Conservation (phyloP, 768 basidiomycete species). For the Tylopilus plumbeoviolaceoides region DNA sequence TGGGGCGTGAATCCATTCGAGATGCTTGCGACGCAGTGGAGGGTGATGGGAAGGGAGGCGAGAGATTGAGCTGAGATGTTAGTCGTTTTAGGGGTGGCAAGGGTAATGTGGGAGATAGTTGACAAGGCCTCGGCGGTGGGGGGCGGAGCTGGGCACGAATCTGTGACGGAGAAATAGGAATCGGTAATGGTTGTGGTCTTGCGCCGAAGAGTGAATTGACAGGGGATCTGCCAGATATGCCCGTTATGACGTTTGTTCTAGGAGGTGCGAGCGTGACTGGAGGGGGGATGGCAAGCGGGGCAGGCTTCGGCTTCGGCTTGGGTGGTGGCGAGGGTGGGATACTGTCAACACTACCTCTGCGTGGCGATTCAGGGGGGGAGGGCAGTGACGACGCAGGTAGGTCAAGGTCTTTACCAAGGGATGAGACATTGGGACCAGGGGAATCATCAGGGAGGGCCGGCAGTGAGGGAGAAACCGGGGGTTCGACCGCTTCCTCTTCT, state of each 20-base stretch:
- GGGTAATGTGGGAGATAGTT: conserved; percentile 20
- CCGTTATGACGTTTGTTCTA: conserved; percentile 17
- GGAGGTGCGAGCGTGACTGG: conserved; percentile 13
- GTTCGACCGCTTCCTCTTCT: background rate
- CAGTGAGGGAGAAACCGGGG: background rate
- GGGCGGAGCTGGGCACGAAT: conserved; percentile 29
- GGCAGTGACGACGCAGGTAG: conserved; percentile 1
- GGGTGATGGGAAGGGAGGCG: conserved; percentile 3
- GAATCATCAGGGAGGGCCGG: conserved; percentile 14
- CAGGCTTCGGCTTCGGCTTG: conserved; percentile 18
- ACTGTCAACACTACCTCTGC: conserved; percentile 11
- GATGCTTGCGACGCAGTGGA: background rate
- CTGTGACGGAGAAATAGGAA: conserved; percentile 26
- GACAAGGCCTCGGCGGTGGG: conserved; percentile 19
- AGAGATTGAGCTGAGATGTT: conserved; percentile 14
- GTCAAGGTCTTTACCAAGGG: conserved; percentile 10
- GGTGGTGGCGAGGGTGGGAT: conserved; percentile 21
- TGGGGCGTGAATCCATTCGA: conserved; percentile 8
- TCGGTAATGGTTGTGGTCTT: conserved; percentile 24
- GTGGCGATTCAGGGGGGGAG: conserved; percentile 2
- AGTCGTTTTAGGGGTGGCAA: conserved; percentile 21
- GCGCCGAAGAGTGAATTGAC: conserved; percentile 22
- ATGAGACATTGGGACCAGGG: conserved; percentile 7
- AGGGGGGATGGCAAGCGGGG: conserved; percentile 8
- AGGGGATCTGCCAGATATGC: conserved; percentile 22